These are phyloP conservation scores for Mortierella hygrophila DNA, from an alignment of 192 early-diverging fungal species.

Conservation along the genomic window DNA sequence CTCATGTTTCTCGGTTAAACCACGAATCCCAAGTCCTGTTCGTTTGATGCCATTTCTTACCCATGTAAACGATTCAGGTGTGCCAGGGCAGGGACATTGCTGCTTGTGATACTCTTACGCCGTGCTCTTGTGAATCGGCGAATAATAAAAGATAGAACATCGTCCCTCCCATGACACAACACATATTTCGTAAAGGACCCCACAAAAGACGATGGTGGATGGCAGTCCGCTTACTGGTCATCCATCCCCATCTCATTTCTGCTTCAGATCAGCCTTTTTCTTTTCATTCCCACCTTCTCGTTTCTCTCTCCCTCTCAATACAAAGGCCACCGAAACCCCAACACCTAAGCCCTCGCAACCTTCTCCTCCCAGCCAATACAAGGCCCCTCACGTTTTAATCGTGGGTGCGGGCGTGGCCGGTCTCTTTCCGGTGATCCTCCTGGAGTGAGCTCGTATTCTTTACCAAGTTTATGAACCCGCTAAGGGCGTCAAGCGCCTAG, in stretches of 20 bases:
- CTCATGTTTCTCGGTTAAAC: too few species aligned
- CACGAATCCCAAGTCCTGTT: too few species aligned
- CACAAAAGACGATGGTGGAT: too few species aligned
- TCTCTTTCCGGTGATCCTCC: not conserved
- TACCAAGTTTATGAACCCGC: not conserved
- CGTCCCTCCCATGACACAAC: too few species aligned
- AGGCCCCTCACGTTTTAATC: not conserved
- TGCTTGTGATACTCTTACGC: too few species aligned
- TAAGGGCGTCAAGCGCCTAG: not conserved
- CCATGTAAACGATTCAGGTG: too few species aligned
- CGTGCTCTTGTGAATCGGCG: too few species aligned
- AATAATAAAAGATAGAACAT: too few species aligned
- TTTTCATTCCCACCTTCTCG: not conserved
- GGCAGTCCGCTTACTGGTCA: not conserved
- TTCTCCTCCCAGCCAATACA: not conserved
- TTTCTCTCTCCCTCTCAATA: not conserved
- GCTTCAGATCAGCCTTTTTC: not conserved
- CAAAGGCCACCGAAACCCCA: not conserved
- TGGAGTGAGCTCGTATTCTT: not conserved
- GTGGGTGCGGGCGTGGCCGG: not conserved
- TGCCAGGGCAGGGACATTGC: too few species aligned
- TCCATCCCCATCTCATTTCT: not conserved
- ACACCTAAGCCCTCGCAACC: not conserved
- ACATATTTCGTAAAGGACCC: too few species aligned
- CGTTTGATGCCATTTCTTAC: too few species aligned